Evolutionary conservation across 768 basidiomycete species (phyloP), one percentile per base, ranked within the genome.

Genomic region (Austroboletus eburneus): DNA sequence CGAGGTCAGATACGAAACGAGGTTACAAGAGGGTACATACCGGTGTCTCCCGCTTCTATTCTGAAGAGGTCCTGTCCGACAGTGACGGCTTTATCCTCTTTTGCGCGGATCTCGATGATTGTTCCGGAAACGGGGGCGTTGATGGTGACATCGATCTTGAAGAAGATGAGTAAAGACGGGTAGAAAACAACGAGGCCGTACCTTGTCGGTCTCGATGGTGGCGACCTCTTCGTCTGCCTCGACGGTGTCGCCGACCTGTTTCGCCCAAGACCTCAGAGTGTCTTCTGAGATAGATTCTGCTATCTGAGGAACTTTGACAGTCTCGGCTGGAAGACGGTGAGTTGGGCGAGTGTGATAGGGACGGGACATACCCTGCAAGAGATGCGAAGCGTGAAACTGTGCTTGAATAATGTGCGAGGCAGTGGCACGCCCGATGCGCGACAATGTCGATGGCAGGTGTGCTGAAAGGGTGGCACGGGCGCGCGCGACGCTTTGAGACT

Each of bases 141-240:
- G 46, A 99, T 94, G 5, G 92, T 87, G 36, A 98, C 91, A 65
- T 99, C 95, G 58, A 98, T 97, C 93, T 97, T 24, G 38, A 27
- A 27, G n/a, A n/a, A n/a, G n/a, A n/a, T n/a, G n/a, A 22, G 27
- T 21, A n/a, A 21, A 17, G 16, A 36, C 14, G 2, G 24, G 42
- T 9, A 24, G 34, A 17, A 4, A 7, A 13, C 34, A 7, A 39
- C 5, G 33, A 29, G 24, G 37, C 24, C 23, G 13, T 50, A 91
- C 95, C 86, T 98, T 97, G 77, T 99, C 95, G 8, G 95, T 99
- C 73, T 98, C 95, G 55, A 98, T 97, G 37, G 92, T 95, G 14
- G 92, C 95, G 35, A 99, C 77, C 72, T 99, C 95, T 71, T 98
- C 95, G 64, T 98, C 95, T 23, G 75, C 85, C 64, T 84, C 79